Evolutionary conservation across 192 early-diverging fungal species (phyloP).

Genomic region (Rhizoclosmatium sp.): DNA sequence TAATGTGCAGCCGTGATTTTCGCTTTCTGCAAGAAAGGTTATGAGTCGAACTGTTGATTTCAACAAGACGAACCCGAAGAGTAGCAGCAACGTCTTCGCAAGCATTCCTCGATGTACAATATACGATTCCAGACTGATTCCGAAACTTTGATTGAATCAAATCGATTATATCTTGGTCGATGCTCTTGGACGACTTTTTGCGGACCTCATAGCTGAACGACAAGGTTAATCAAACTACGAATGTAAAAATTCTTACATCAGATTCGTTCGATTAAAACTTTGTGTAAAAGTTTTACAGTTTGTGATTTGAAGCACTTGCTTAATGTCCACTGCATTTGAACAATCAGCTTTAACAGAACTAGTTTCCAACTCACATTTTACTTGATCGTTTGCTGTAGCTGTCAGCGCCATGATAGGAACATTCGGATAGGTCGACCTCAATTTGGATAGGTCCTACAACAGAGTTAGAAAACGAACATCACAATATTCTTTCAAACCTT

Average conservation of each 20-base stretch:
- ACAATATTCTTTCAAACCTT: slow-evolving; percentile 49
- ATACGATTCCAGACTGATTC: slow-evolving; percentile 81
- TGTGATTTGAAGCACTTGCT: slow-evolving; percentile 75
- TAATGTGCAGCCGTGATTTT: slow-evolving; percentile 77
- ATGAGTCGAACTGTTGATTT: background rate
- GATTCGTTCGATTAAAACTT: slow-evolving; percentile 89
- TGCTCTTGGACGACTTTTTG: slow-evolving; percentile 62
- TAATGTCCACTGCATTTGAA: slow-evolving; percentile 68
- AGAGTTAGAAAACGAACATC: slow-evolving; percentile 12
- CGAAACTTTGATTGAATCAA: slow-evolving; percentile 70
- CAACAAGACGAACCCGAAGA: slow-evolving; percentile 10
- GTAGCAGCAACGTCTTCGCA: slow-evolving; percentile 85
- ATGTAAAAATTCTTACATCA: slow-evolving; percentile 51
- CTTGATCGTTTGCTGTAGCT: slow-evolving; percentile 91
- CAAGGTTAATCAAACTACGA: slow-evolving; percentile 18
- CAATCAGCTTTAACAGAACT: background rate
- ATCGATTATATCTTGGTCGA: slow-evolving; percentile 75
- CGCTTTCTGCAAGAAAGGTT: slow-evolving; percentile 43
- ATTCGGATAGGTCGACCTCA: slow-evolving; percentile 73
- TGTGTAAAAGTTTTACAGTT: slow-evolving; percentile 77
- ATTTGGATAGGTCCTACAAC: slow-evolving; percentile 58
- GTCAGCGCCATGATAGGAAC: slow-evolving; percentile 94
- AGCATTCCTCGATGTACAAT: slow-evolving; percentile 78
- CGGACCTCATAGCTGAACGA: slow-evolving; percentile 57
- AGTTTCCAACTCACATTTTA: slow-evolving; percentile 58